Evolutionary conservation across 768 basidiomycete species (phyloP).

Genomic region (Leccinum barrowsii): DNA sequence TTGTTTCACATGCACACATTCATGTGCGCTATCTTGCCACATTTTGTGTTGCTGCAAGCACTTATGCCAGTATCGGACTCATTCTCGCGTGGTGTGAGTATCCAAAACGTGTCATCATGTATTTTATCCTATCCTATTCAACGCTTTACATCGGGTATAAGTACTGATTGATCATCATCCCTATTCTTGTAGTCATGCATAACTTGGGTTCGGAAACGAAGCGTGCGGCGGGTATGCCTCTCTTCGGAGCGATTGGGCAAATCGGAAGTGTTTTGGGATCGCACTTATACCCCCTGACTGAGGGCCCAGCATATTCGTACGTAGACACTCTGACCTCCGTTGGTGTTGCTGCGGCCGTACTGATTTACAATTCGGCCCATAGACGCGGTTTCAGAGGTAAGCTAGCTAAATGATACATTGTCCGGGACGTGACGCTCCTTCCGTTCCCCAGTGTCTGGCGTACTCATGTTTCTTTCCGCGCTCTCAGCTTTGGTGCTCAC

Average conservation of each 20-base stretch:
- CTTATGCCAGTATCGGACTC: conserved; percentile 43
- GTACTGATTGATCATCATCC: neutral
- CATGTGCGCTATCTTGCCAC: conserved; percentile 44
- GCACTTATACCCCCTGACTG: conserved; percentile 39
- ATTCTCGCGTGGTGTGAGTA: conserved; percentile 47
- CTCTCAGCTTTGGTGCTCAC: conserved; percentile 17
- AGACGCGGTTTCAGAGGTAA: conserved; percentile 20
- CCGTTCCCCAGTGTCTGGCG: neutral
- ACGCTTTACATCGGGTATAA: neutral
- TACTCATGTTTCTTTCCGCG: conserved; percentile 24
- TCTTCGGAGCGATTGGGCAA: conserved; percentile 42
- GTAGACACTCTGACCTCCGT: neutral
- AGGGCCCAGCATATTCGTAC: conserved; percentile 39
- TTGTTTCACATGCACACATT: conserved; percentile 24
- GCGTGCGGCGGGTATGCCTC: conserved; percentile 38
- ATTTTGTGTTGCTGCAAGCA: conserved; percentile 43
- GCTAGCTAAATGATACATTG: neutral
- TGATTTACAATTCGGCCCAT: neutral
- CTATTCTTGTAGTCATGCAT: conserved; percentile 32
- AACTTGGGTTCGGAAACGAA: conserved; percentile 47
- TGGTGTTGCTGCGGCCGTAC: neutral
- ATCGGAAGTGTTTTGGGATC: conserved; percentile 38
- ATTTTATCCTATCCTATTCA: neutral
- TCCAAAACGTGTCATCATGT: neutral
- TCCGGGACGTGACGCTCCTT: neutral